A percentile compares a stretch with the other conserved stretches of the same genome.
Evolutionary conservation across 108 stramenopile genomes (phyloP).

Genomic region (Skeletonema potamos): DNA sequence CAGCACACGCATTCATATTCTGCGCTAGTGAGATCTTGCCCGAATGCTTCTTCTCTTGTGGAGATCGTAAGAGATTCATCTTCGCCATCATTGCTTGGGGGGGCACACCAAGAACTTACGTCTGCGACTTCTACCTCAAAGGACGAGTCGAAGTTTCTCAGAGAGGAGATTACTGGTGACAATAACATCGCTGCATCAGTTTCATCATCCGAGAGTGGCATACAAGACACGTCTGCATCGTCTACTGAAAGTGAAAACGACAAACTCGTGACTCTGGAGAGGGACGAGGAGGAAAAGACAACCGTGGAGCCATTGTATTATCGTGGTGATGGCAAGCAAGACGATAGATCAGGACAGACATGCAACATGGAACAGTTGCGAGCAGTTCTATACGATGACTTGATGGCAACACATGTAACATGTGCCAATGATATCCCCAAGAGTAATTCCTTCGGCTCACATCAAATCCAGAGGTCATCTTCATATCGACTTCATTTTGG

Average conservation of each 20-base stretch:
- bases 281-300: not conserved
- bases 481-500: not conserved
- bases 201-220: not conserved
- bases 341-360: not conserved
- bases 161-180: not conserved
- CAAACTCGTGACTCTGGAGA: not conserved
- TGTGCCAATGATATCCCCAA: not conserved
- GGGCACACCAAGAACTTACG: not conserved
- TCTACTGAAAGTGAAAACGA: not conserved
- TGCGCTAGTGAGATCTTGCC: not conserved
- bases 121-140: not conserved
- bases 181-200: not conserved
- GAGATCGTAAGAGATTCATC: not conserved
- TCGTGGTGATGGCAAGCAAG: not conserved
- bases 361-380: not conserved
- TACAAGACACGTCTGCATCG: not conserved
- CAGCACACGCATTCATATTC: not conserved
- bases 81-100: not conserved
- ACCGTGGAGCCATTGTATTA: not conserved
- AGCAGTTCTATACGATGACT: not conserved
- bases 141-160: not conserved
- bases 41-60: not conserved
- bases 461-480: not conserved
- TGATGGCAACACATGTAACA: too few relatives aligned
- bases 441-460: not conserved